Percentiles rank a stretch among this genome's conserved stretches.
phyloP scores from a whole-genome alignment of 1,284 basidiomycete genomes.

The Rhodotorula mucilaginosa region DNA sequence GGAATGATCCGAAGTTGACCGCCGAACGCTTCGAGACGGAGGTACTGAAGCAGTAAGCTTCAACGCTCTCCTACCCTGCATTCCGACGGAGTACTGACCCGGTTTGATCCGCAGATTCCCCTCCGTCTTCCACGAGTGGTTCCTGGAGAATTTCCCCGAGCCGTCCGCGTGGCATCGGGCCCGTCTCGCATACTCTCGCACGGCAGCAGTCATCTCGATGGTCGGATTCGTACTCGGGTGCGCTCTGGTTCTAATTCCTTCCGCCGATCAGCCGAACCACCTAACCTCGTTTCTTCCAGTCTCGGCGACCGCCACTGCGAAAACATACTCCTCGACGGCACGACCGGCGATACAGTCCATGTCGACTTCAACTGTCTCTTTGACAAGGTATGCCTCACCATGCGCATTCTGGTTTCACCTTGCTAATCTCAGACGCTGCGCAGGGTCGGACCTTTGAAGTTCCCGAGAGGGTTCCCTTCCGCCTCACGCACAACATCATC shows the following conservation, averaged over 20 bases:
- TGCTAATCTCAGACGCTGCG: neutral
- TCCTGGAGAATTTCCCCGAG: constrained; percentile 93
- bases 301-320: constrained; percentile 97
- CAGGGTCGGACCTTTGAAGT: constrained; percentile 84
- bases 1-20: constrained; percentile 56
- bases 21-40: constrained; percentile 62
- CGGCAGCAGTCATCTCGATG: constrained; percentile 97
- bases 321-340: constrained; percentile 89
- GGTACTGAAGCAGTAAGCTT: constrained; percentile 62
- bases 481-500: constrained; percentile 89
- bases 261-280: neutral
- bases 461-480: constrained; percentile 90
- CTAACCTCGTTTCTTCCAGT: constrained; percentile 52
- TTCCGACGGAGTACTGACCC: neutral
- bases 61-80: neutral
- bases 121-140: constrained; percentile 96
- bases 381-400: constrained; percentile 60
- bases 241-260: constrained; percentile 42
- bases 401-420: neutral
- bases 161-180: constrained; percentile 91
- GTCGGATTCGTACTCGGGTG: constrained; percentile 96
- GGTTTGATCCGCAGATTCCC: constrained; percentile 57
- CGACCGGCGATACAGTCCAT: constrained; percentile 88
- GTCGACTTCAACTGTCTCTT: constrained; percentile 99
- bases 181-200: constrained; percentile 80